Evolutionary conservation across 495 filamentous ascomycete genomes (phyloP).

Genomic region (Filosporella fistucella): DNA sequence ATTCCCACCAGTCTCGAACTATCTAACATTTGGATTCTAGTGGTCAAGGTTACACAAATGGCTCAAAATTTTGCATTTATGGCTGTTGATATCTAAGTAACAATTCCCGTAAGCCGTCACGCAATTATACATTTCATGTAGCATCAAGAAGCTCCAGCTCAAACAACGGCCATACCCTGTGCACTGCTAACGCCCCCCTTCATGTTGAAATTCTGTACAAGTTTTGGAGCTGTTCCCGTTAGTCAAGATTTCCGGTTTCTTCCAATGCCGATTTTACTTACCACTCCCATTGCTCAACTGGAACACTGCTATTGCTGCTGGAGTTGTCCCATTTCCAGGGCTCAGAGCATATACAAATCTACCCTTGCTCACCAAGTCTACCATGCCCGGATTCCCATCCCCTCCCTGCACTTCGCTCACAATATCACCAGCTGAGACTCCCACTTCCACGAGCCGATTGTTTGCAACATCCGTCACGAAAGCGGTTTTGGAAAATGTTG

Average conservation of each 20-base stretch:
- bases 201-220: conserved; percentile 16
- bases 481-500: conserved; percentile 34
- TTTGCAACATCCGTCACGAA: conserved; percentile 49
- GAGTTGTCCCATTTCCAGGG: conserved; percentile 42
- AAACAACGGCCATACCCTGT: conserved; percentile 11
- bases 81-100: no score
- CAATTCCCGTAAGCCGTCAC: no score
- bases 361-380: conserved; percentile 48
- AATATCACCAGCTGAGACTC: conserved; percentile 35
- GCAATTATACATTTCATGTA: no score
- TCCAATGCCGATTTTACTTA: background rate
- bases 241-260: background rate
- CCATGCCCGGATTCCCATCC: conserved; percentile 45
- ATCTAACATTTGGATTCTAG: no score
- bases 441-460: conserved; percentile 51
- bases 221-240: conserved; percentile 9
- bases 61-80: no score
- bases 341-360: conserved; percentile 49
- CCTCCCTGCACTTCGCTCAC: conserved; percentile 20
- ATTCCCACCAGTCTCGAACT: no score
- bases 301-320: conserved; percentile 45
- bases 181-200: conserved; percentile 4
- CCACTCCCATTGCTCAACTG: conserved; percentile 34
- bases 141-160: no score
- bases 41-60: no score